phyloP scores from a whole-genome alignment of 805 yeast genomes.

The Saturnispora bothae region DNA sequence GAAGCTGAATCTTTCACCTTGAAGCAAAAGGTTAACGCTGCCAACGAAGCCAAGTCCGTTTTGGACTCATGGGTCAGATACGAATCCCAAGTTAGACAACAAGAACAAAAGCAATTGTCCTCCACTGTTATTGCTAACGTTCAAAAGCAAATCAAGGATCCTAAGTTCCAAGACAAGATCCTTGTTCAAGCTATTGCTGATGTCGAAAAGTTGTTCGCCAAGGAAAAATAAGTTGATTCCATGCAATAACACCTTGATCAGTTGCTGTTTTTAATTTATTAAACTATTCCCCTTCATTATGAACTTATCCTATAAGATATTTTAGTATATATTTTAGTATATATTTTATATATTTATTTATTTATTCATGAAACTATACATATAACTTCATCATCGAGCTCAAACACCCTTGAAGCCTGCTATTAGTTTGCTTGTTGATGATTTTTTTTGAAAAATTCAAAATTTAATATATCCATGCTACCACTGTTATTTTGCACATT shows the following conservation, averaged over 20 bases:
- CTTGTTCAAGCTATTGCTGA: slow-evolving; percentile 88
- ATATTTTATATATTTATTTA: slow-evolving; percentile 7
- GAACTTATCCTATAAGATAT: slow-evolving; percentile 7
- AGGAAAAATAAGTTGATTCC: slow-evolving; percentile 20
- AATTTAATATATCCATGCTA: too few species aligned
- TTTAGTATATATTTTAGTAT: slow-evolving; percentile 1
- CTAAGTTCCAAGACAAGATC: slow-evolving; percentile 89
- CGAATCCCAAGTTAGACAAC: slow-evolving; percentile 92
- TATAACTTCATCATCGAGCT: too few species aligned
- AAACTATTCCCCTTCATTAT: slow-evolving; percentile 7
- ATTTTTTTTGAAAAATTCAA: not conserved
- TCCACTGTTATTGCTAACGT: slow-evolving; percentile 81
- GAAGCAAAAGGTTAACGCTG: slow-evolving; percentile 82
- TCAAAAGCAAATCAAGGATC: slow-evolving; percentile 69
- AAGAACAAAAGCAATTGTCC: slow-evolving; percentile 88
- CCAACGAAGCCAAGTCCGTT: slow-evolving; percentile 85
- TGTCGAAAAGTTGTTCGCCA: slow-evolving; percentile 69
- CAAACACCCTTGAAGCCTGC: too few species aligned
- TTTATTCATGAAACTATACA: slow-evolving; percentile 7
- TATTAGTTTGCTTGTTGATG: not conserved
- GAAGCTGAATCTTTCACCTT: slow-evolving; percentile 92
- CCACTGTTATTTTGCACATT: too few species aligned
- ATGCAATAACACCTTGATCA: not conserved
- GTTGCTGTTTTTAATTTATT: not conserved
- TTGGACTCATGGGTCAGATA: slow-evolving; percentile 98